A percentile compares a stretch with the other conserved stretches of the same genome.
Conservation (phyloP, 306 rosid genomes). For the Ceratonia siliqua region DNA sequence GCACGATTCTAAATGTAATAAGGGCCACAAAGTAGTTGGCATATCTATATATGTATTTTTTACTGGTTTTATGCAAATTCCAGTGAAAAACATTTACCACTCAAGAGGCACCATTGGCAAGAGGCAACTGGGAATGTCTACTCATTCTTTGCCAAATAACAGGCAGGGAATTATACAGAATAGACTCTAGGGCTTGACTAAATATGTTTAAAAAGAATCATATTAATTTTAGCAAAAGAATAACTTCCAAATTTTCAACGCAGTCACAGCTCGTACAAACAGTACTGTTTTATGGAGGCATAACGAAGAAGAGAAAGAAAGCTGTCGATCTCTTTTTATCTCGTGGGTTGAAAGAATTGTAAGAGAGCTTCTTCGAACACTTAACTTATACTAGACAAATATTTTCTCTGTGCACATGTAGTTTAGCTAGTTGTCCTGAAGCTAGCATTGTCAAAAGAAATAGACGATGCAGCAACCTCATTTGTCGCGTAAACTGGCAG, state of each 20-base stretch:
- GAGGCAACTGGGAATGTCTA: no score
- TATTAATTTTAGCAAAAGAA: neutral
- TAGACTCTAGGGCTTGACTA: neutral
- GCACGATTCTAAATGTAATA: no score
- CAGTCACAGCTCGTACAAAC: neutral
- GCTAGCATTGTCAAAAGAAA: slow-evolving; percentile 30
- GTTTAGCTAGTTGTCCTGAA: slow-evolving; percentile 18
- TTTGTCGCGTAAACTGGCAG: slow-evolving; percentile 20
- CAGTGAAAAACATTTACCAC: no score
- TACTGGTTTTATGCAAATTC: neutral
- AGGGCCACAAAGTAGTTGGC: neutral
- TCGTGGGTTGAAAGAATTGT: neutral
- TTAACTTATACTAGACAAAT: no score
- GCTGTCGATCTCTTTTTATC: neutral
- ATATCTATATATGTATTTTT: neutral
- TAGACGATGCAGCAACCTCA: slow-evolving; percentile 28
- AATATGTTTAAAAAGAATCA: neutral
- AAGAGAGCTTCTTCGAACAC: neutral
- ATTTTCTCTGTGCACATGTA: no score
- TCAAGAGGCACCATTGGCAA: no score
- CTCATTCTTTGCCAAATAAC: no score
- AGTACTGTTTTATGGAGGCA: neutral
- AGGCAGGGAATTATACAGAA: no score
- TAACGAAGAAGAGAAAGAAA: neutral
- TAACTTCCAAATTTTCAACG: neutral